A percentile compares a stretch with the other conserved stretches of the same genome.
Conservation (phyloP, 371 early-diverging fungal species). For the Apophysomyces elegans region DNA sequence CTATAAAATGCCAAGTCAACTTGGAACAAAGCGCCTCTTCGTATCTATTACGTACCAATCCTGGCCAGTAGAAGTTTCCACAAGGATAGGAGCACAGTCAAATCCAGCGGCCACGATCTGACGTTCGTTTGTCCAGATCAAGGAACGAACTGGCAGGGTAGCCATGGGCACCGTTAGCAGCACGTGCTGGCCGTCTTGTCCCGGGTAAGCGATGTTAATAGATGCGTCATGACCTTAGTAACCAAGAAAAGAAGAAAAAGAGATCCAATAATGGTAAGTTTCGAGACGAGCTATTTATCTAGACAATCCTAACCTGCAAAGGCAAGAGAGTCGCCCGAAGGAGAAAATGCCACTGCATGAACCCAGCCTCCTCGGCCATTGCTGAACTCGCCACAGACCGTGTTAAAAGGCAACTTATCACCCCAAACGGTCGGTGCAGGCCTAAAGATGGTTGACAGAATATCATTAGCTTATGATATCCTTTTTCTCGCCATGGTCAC, state of each 20-base stretch:
- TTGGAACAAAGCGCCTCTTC: not conserved
- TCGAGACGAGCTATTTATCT: not conserved
- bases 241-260: not conserved
- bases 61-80: conserved; percentile 59
- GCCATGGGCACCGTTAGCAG: conserved; percentile 63
- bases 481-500: not conserved
- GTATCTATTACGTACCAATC: conserved; percentile 59
- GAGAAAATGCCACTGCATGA: conserved; percentile 92
- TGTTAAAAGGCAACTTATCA: conserved; percentile 93
- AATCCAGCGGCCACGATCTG: conserved; percentile 90
- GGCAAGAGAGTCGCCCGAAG: conserved; percentile 89
- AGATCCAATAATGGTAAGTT: not conserved
- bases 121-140: conserved; percentile 79
- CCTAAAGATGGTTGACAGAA: conserved; percentile 28
- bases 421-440: conserved; percentile 89
- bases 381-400: conserved; percentile 88
- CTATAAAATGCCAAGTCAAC: conserved; percentile 32
- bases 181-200: conserved; percentile 59
- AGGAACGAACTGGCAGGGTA: conserved; percentile 78
- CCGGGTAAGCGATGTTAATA: conserved; percentile 75
- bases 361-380: conserved; percentile 91
- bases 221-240: conserved; percentile 78
- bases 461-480: not conserved
- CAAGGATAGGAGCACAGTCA: conserved; percentile 90
- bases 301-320: conserved; percentile 62